Conservation (phyloP, 495 filamentous ascomycete species). For the Aspergillus hancockii region DNA sequence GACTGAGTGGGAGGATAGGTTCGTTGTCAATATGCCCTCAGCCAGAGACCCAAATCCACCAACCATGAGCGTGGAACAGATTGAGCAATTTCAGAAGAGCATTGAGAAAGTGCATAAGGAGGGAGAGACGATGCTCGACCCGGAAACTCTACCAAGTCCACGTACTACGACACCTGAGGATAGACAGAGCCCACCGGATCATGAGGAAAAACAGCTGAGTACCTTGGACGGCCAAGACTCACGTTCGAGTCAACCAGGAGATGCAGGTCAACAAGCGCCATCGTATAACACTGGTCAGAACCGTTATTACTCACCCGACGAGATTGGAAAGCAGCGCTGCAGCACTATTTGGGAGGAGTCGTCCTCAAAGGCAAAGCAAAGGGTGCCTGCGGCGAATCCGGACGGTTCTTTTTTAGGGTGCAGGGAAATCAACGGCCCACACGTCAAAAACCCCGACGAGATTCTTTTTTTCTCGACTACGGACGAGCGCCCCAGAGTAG, state of each 20-base stretch:
- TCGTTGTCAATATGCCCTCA: slow-evolving; percentile 50
- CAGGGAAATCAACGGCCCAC: slow-evolving; percentile 42
- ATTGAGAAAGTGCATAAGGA: slow-evolving; percentile 36
- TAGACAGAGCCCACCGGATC: slow-evolving; percentile 2
- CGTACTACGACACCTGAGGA: slow-evolving; percentile 32
- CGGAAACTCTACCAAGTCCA: slow-evolving; percentile 35
- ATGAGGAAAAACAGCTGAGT: slow-evolving; percentile 13
- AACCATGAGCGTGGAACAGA: slow-evolving; percentile 41
- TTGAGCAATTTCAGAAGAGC: slow-evolving; percentile 41
- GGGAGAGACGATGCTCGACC: slow-evolving; percentile 33
- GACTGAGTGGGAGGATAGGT: slow-evolving; percentile 47
- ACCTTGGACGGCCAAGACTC: slow-evolving; percentile 27
- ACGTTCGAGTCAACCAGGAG: slow-evolving; percentile 9
- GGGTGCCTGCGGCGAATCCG: slow-evolving; percentile 20
- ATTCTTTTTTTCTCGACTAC: slow-evolving; percentile 39
- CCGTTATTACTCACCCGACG: slow-evolving; percentile 46
- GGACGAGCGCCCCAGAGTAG: slow-evolving; percentile 30
- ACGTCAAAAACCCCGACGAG: slow-evolving; percentile 43
- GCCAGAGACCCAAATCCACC: slow-evolving; percentile 47
- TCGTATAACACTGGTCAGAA: slow-evolving; percentile 6
- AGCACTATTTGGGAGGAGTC: slow-evolving; percentile 45
- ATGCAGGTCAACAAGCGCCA: slow-evolving; percentile 10
- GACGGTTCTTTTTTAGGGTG: slow-evolving; percentile 53
- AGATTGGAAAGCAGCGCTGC: slow-evolving; percentile 41
- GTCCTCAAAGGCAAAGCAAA: slow-evolving; percentile 28